Evolutionary conservation across 73 alveolate species (phyloP).

Genomic region (Tetrahymena thermophila): DNA sequence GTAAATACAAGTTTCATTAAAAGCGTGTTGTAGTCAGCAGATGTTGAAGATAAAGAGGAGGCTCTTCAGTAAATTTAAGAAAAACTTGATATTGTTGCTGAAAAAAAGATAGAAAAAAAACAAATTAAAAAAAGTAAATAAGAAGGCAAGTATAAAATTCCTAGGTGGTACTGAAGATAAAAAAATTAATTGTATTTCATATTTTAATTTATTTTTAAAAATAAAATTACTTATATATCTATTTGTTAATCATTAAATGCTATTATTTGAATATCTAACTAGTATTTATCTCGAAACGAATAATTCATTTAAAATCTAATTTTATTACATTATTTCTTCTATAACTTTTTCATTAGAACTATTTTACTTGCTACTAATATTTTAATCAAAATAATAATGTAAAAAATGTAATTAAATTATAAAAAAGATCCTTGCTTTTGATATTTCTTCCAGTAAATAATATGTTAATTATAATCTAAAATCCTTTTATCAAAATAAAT

Average conservation of each 20-base stretch:
- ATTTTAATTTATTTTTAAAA: too few relatives aligned
- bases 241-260: too few relatives aligned
- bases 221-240: too few relatives aligned
- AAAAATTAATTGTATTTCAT: neutral
- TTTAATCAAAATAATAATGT: too few relatives aligned
- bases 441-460: too few relatives aligned
- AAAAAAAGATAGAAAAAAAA: neutral
- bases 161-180: neutral
- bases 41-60: neutral
- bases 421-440: too few relatives aligned
- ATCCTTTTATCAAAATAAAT: too few relatives aligned
- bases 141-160: neutral
- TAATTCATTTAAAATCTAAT: too few relatives aligned
- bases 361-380: neutral
- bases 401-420: too few relatives aligned
- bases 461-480: too few relatives aligned
- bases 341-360: neutral
- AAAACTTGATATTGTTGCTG: neutral
- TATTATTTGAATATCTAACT: too few relatives aligned
- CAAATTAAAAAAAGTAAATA: neutral
- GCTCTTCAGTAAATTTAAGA: neutral
- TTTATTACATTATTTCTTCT: neutral
- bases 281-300: too few relatives aligned
- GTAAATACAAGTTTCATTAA: neutral
- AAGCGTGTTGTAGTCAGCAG: neutral